phyloP scores from a whole-genome alignment of 1,284 basidiomycete genomes.

The Trametes hirsuta region DNA sequence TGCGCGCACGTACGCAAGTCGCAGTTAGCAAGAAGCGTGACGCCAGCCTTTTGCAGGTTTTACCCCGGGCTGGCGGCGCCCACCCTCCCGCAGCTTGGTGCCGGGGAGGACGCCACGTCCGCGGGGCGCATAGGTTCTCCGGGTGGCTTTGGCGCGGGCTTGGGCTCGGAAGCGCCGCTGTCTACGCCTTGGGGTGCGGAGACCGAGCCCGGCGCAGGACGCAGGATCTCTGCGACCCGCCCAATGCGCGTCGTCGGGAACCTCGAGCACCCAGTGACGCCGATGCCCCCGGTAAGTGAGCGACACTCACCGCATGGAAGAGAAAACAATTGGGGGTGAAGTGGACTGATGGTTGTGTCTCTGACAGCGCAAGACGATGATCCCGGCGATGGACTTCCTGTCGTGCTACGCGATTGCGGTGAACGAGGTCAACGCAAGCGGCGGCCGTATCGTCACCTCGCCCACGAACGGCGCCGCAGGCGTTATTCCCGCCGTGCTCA shows the following conservation, averaged over 20 bases:
- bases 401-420: constrained; percentile 93
- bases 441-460: constrained; percentile 92
- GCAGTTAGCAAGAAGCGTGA: background rate
- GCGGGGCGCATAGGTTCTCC: constrained; percentile 45
- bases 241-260: constrained; percentile 70
- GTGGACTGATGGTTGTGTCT: constrained; percentile 4
- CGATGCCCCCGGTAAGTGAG: constrained; percentile 74
- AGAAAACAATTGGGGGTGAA: background rate
- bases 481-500: constrained; percentile 89
- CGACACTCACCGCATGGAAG: background rate
- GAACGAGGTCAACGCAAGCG: constrained; percentile 89
- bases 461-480: constrained; percentile 87
- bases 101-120: constrained; percentile 32
- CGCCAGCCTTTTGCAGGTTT: constrained; percentile 47
- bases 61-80: constrained; percentile 64
- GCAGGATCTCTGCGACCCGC: constrained; percentile 28
- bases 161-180: background rate
- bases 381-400: constrained; percentile 94
- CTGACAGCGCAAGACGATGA: constrained; percentile 74
- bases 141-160: constrained; percentile 21
- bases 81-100: constrained; percentile 49
- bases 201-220: background rate
- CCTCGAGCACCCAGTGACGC: constrained; percentile 82
- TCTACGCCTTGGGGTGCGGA: background rate
- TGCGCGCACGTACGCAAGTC: background rate